Conservation (phyloP, 495 filamentous ascomycete genomes). For the Clohesyomyces aquaticus region DNA sequence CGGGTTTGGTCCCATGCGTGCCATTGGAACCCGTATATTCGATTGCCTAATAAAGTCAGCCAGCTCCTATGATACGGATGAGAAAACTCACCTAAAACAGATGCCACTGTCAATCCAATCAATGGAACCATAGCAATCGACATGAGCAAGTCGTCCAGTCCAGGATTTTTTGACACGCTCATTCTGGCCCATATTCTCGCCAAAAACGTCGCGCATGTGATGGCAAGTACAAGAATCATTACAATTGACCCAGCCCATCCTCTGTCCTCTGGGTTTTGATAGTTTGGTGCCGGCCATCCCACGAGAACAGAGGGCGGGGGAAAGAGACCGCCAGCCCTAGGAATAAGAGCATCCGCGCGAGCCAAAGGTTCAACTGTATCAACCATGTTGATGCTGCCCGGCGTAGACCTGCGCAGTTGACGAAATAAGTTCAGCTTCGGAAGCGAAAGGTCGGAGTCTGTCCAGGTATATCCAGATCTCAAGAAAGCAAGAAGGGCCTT, state of each 20-base stretch:
- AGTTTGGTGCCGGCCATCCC: conserved; percentile 39
- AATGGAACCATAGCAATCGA: conserved; percentile 33
- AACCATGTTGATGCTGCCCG: conserved; percentile 6
- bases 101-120: conserved; percentile 27
- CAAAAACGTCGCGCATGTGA: conserved; percentile 20
- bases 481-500: too few relatives aligned
- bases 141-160: conserved; percentile 40
- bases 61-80: neutral
- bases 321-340: conserved; percentile 26
- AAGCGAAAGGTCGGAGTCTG: neutral
- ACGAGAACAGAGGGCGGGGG: conserved; percentile 27
- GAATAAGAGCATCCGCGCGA: conserved; percentile 10
- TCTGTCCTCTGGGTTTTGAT: conserved; percentile 30
- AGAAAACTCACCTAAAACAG: conserved; percentile 22
- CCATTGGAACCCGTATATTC: conserved; percentile 36
- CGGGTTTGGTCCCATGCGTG: conserved; percentile 39
- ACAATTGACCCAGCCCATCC: conserved; percentile 34
- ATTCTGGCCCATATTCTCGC: conserved; percentile 38
- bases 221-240: conserved; percentile 15
- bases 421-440: neutral
- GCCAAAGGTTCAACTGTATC: neutral
- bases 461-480: too few relatives aligned
- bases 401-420: neutral
- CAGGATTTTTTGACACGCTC: conserved; percentile 29
- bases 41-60: conserved; percentile 2